Percentiles rank a stretch among this genome's conserved stretches.
phyloP scores from a whole-genome alignment of 1,139 yeast genomes.

The Debaryomyces coudertii region DNA sequence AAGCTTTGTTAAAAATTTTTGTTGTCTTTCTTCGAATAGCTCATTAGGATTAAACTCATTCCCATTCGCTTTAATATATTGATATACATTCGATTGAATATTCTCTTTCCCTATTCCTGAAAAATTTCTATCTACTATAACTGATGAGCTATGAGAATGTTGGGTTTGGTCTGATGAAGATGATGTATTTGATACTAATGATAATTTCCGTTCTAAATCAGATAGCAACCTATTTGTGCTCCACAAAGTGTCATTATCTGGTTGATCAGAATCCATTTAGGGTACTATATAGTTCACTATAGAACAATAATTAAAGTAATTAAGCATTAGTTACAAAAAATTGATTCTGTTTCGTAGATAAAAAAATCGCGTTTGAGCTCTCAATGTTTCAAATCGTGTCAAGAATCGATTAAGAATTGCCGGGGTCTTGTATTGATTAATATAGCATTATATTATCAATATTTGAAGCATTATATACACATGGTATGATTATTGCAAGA shows the following conservation, averaged over 20 bases:
- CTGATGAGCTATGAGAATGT: constrained; percentile 30
- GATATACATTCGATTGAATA: constrained; percentile 35
- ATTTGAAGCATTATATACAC: not conserved
- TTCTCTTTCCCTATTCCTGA: constrained; percentile 35
- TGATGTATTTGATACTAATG: constrained; percentile 28
- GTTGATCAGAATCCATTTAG: constrained; percentile 8
- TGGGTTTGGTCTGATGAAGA: constrained; percentile 31
- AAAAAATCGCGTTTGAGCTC: constrained; percentile 10
- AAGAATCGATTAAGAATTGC: not conserved
- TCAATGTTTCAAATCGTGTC: constrained; percentile 8
- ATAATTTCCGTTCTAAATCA: constrained; percentile 38
- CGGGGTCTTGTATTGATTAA: not conserved
- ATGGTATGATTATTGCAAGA: not conserved
- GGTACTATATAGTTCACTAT: constrained; percentile 1
- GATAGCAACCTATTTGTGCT: constrained; percentile 28
- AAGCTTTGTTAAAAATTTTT: constrained; percentile 35
- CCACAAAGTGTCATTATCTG: constrained; percentile 19
- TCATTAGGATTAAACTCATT: constrained; percentile 24
- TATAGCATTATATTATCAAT: not conserved
- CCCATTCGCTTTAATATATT: constrained; percentile 30
- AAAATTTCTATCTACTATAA: constrained; percentile 32
- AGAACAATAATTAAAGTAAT: constrained; percentile 1
- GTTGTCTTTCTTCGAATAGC: constrained; percentile 41
- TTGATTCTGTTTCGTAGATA: not conserved
- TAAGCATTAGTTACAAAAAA: not conserved